Evolutionary conservation across 768 basidiomycete genomes (phyloP).

Genomic region (Lactarius tabidus): DNA sequence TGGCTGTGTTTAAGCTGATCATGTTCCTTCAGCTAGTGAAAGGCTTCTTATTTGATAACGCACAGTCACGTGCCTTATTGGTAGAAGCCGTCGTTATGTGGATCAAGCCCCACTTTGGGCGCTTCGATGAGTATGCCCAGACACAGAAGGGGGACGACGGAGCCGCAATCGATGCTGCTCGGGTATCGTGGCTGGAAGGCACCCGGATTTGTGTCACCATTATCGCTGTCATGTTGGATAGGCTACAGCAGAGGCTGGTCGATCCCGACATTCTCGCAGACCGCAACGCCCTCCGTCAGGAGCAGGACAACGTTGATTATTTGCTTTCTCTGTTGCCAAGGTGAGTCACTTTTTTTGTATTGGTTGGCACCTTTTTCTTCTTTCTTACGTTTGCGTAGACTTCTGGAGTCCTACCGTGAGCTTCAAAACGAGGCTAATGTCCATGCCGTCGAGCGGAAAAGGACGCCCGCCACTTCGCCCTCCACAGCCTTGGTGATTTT

Average conservation of each 20-base stretch:
- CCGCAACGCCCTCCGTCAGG: conserved; percentile 59
- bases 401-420: conserved; percentile 87
- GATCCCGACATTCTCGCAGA: conserved; percentile 60
- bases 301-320: conserved; percentile 90
- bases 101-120: conserved; percentile 94
- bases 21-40: conserved; percentile 92
- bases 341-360: conserved; percentile 39
- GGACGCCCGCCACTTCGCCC: conserved; percentile 53
- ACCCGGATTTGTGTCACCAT: conserved; percentile 88
- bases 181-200: conserved; percentile 85
- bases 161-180: conserved; percentile 60
- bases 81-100: conserved; percentile 87
- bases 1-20: conserved; percentile 89
- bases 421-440: conserved; percentile 64
- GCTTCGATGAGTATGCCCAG: conserved; percentile 77
- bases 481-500: conserved; percentile 72
- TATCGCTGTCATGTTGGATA: conserved; percentile 85
- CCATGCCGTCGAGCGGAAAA: conserved; percentile 65
- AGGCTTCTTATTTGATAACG: conserved; percentile 80
- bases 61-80: conserved; percentile 70
- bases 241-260: conserved; percentile 75
- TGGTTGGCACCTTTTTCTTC: conserved; percentile 9
- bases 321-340: conserved; percentile 78
- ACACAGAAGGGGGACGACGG: conserved; percentile 65
- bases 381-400: conserved; percentile 38